Evolutionary conservation across 148 eudicot species (phyloP).

Genomic region (Pouteria glomerata): DNA sequence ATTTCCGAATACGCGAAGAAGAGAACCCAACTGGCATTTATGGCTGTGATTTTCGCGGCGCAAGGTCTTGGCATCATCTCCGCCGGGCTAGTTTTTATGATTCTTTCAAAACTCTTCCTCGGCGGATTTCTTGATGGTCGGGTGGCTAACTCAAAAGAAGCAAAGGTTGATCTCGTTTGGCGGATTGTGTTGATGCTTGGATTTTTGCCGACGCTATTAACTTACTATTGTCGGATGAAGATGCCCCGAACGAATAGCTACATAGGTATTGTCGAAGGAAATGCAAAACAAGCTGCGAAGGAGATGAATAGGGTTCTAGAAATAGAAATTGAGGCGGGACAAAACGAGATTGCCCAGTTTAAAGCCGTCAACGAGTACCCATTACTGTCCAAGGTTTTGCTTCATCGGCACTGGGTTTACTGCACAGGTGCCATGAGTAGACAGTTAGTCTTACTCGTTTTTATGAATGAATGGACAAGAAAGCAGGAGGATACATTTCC

Average conservation of each 20-base stretch:
- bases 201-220: conserved; percentile 21
- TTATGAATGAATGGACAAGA: no score
- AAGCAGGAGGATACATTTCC: conserved; percentile 34
- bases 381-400: conserved; percentile 16
- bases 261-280: conserved; percentile 26
- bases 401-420: conserved; percentile 18
- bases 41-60: conserved; percentile 32
- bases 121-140: no score
- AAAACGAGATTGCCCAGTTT: conserved; percentile 6
- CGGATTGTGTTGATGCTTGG: conserved; percentile 31
- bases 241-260: conserved; percentile 33
- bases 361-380: conserved; percentile 3
- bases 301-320: conserved; percentile 30
- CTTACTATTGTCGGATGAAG: conserved; percentile 33
- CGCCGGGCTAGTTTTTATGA: conserved; percentile 24
- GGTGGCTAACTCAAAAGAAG: background rate
- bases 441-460: conserved; percentile 25
- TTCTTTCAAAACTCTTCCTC: conserved; percentile 15
- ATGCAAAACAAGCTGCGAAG: conserved; percentile 23
- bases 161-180: conserved; percentile 25
- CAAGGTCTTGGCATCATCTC: conserved; percentile 30
- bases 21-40: conserved; percentile 27
- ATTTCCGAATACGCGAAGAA: conserved; percentile 34
- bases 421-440: conserved; percentile 21
- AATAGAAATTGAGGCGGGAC: conserved; percentile 16